Evolutionary conservation across 192 early-diverging fungal species (phyloP).

Genomic region (Ramicandelaber brevisporus): DNA sequence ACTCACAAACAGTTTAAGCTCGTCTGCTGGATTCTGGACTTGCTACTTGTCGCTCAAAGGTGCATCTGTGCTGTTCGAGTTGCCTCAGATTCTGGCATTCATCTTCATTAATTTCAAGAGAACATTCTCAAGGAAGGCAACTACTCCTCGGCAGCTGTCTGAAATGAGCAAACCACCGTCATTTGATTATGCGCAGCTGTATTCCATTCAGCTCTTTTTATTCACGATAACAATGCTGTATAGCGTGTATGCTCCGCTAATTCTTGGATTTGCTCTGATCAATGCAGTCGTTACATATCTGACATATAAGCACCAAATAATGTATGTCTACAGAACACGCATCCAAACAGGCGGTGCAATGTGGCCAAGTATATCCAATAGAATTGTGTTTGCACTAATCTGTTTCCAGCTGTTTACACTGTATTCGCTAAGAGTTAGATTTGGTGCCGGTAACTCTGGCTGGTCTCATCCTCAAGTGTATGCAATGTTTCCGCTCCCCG

Average conservation of each 20-base stretch:
- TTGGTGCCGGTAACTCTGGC: conserved; percentile 17
- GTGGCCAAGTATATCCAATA: conserved; percentile 40
- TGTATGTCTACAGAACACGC: conserved; percentile 50
- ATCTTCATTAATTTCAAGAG: conserved; percentile 23
- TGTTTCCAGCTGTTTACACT: conserved; percentile 43
- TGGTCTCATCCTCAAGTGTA: conserved; percentile 15
- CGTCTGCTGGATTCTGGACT: conserved; percentile 40
- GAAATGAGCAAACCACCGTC: conserved; percentile 33
- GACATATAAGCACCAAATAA: conserved; percentile 43
- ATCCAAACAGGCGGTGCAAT: conserved; percentile 44
- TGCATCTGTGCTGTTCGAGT: conserved; percentile 34
- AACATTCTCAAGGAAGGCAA: conserved; percentile 20
- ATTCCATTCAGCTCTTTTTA: conserved; percentile 39
- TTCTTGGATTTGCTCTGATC: conserved; percentile 31
- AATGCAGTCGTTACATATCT: conserved; percentile 34
- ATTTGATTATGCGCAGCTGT: conserved; percentile 43
- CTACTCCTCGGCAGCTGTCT: conserved; percentile 41
- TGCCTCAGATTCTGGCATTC: conserved; percentile 36
- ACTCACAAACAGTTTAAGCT: conserved; percentile 13
- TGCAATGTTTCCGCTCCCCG: conserved; percentile 27
- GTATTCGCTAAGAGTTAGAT: conserved; percentile 18
- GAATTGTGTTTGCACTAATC: conserved; percentile 30
- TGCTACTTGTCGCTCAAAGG: conserved; percentile 42
- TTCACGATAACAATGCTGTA: conserved; percentile 47
- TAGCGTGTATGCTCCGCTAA: conserved; percentile 39